These are phyloP conservation scores for Penicillium pancosmium DNA, from an alignment of 495 filamentous ascomycete genomes.

Conservation along the genomic window DNA sequence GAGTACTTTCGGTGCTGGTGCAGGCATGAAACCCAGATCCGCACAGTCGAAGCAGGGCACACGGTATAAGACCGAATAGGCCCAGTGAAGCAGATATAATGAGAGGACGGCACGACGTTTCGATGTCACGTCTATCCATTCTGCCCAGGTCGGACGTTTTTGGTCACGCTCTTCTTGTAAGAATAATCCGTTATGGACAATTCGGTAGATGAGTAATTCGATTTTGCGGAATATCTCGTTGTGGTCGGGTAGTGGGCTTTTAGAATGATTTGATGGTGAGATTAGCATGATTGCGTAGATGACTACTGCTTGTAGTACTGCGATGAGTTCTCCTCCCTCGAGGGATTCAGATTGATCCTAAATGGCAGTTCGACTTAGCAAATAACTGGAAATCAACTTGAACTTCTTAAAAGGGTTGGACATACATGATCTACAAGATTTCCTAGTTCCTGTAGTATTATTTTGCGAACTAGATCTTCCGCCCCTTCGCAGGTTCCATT, in stretches of 20 bases:
- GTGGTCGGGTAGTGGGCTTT: background rate
- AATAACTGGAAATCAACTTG: background rate
- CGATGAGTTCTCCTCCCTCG: constrained; percentile 33
- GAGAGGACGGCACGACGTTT: constrained; percentile 33
- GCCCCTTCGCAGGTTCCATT: constrained; percentile 30
- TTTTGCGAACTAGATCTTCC: constrained; percentile 28
- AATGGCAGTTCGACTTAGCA: background rate
- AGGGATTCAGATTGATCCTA: background rate
- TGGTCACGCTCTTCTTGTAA: constrained; percentile 36
- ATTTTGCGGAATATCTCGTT: background rate
- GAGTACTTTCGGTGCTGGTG: constrained; percentile 37
- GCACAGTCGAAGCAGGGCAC: constrained; percentile 37
- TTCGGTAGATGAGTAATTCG: background rate
- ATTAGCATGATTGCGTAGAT: constrained; percentile 41
- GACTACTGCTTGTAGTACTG: constrained; percentile 37
- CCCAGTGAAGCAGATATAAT: constrained; percentile 42
- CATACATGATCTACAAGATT: background rate
- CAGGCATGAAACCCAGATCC: constrained; percentile 39
- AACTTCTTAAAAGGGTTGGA: background rate
- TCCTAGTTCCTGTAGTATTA: constrained; percentile 29
- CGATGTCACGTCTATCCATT: constrained; percentile 41
- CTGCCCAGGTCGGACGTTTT: constrained; percentile 31
- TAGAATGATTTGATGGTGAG: constrained; percentile 23
- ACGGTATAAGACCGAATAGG: constrained; percentile 36
- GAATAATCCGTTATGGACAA: constrained; percentile 27